Base-by-base conservation (phyloP, 1,139 yeast species). In the Candida dubliniensis region DNA sequence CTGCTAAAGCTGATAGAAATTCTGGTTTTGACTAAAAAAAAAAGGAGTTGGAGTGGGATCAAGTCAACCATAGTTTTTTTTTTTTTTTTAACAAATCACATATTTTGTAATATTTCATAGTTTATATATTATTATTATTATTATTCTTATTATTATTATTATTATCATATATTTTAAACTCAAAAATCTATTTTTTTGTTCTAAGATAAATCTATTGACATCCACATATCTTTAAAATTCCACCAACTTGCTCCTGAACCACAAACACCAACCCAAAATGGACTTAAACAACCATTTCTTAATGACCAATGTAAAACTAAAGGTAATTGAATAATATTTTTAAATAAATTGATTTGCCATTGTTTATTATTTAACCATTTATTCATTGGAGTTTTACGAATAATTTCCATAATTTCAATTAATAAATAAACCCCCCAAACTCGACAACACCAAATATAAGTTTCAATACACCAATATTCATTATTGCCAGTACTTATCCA, bases 251-350 rank as follows among this genome's bases (percentile, higher is more conserved):
- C 77, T 9, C 77, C 74, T 39, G 66, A 57, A 3, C 79, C 79
- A 54, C 74, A 74, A 8, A 74, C 50, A 4, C 78, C 79, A 7
- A 74, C 79, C 79, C 79, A 74, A 58, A 74, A 74, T 31, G 78
- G 78, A 36, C 70, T 57, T 51, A 79, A 66, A 50, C 82, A 78
- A 1, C 84, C 84, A 9, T 76, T 77, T 45, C 69, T 67, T 44
- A 76, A 62, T 15, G 82, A 75, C 84, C 84, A 79, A 59, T 79
- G 84, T 13, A 76, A 64, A 36, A 80, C 82, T 56, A 79, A 68
- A 2, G 84, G 84, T 34, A 79, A 52, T 52, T 79, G 82, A 25
- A 79, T 67, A 26, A 57, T 66, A 47, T 74, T 73, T 42, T 64
- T 64, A 52, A 74, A 71, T 42, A 74, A 52, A 10, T 48, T 49